Percentiles rank a stretch among this genome's conserved stretches.
Conservation (phyloP, 805 yeast genomes). For the Cyberlindnera xylosilytica region DNA sequence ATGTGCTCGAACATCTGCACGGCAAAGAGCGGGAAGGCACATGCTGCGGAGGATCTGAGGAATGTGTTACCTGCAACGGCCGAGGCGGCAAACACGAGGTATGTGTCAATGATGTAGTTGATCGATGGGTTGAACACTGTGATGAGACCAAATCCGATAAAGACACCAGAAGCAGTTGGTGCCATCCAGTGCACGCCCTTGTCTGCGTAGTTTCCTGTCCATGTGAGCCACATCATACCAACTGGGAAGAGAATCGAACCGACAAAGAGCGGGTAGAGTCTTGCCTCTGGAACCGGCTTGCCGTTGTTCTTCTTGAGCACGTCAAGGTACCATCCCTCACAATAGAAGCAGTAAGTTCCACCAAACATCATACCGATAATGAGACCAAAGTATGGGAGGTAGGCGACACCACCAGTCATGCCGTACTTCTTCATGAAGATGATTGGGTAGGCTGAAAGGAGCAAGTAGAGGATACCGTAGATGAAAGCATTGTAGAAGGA, state of each 20-base stretch:
- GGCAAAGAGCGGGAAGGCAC: constrained; percentile 71
- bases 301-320: constrained; percentile 52
- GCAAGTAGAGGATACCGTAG: constrained; percentile 73
- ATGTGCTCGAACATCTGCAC: constrained; percentile 63
- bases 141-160: constrained; percentile 66
- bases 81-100: constrained; percentile 70
- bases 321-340: constrained; percentile 50
- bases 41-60: constrained; percentile 65
- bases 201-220: constrained; percentile 78
- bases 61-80: constrained; percentile 74
- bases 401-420: constrained; percentile 60
- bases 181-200: constrained; percentile 72
- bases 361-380: constrained; percentile 66
- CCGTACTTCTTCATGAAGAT: constrained; percentile 63
- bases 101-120: constrained; percentile 71
- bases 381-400: constrained; percentile 78
- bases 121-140: constrained; percentile 66
- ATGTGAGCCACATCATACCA: constrained; percentile 83
- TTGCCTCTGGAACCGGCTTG: constrained; percentile 70
- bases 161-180: constrained; percentile 64
- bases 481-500: constrained; percentile 74
- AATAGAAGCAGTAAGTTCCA: constrained; percentile 45
- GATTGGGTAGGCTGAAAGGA: constrained; percentile 73
- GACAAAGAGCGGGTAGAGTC: constrained; percentile 71
- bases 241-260: constrained; percentile 71